Evolutionary conservation across 2,329 filamentous ascomycete genomes (phyloP).

Genomic region (Exophiala aquamarina): DNA sequence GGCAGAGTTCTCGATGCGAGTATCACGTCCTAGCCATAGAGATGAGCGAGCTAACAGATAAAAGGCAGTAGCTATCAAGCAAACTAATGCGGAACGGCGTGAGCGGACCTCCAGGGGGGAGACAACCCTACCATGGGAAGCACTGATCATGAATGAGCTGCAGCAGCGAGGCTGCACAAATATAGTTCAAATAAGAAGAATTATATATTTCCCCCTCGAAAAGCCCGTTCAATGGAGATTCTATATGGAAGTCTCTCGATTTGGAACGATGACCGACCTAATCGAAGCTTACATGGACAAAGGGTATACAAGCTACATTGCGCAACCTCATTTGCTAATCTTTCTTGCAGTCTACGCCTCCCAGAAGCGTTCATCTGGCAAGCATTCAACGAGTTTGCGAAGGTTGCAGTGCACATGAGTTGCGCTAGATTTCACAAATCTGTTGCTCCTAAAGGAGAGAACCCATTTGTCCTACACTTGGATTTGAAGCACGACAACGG

Average conservation of each 20-base stretch:
- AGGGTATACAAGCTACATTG: background rate
- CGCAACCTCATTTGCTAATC: background rate
- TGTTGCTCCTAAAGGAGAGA: conserved; percentile 3
- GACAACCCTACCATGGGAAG: conserved; percentile 15
- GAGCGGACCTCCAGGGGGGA: conserved; percentile 9
- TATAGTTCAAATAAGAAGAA: conserved; percentile 6
- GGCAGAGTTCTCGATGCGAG: conserved; percentile 16
- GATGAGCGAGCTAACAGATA: background rate
- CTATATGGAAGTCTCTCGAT: conserved; percentile 16
- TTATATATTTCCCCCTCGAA: conserved; percentile 8
- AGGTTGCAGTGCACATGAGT: conserved; percentile 16
- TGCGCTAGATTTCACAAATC: conserved; percentile 6
- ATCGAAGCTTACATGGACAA: conserved; percentile 8
- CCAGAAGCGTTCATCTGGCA: conserved; percentile 25
- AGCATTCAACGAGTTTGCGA: conserved; percentile 16
- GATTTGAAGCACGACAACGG: conserved; percentile 23
- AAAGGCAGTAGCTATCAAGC: conserved; percentile 20
- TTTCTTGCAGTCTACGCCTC: conserved; percentile 7
- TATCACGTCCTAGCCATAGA: background rate
- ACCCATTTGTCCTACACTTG: conserved; percentile 17
- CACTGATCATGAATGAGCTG: conserved; percentile 11
- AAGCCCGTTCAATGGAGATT: conserved; percentile 12
- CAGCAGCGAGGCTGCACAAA: conserved; percentile 14
- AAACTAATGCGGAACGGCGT: conserved; percentile 9
- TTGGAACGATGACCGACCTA: conserved; percentile 15